Evolutionary conservation across 2,329 filamentous ascomycete genomes (phyloP).

Genomic region (Cercospora zeina): DNA sequence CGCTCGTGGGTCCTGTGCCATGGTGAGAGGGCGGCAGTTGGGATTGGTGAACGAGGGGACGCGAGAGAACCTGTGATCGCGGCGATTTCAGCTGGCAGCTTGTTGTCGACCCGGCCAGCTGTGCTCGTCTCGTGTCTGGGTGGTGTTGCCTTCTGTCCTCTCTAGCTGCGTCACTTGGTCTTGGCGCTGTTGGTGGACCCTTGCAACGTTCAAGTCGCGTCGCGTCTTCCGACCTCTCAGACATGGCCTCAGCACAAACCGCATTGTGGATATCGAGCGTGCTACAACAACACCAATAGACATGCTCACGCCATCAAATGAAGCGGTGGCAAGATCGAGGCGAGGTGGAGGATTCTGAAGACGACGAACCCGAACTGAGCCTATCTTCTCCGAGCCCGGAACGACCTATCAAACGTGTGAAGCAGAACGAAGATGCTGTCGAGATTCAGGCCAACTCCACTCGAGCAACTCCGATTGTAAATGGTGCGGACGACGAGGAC

Average conservation of each 20-base stretch:
- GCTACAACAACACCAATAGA: conserved; percentile 12
- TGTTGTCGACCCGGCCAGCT: conserved; percentile 5
- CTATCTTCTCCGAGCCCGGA: conserved; percentile 27
- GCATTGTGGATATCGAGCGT: background rate
- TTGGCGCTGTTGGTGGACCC: conserved; percentile 9
- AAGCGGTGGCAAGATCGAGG: conserved; percentile 52
- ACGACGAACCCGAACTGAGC: conserved; percentile 45
- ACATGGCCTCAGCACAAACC: background rate
- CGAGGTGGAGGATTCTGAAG: conserved; percentile 55
- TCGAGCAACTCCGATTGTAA: background rate
- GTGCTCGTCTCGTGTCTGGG: background rate
- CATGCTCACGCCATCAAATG: conserved; percentile 43
- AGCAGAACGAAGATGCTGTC: conserved; percentile 13
- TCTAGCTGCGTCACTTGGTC: conserved; percentile 2
- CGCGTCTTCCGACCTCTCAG: conserved; percentile 6
- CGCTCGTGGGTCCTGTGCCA: conserved; percentile 76
- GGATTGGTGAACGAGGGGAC: background rate
- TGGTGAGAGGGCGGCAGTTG: conserved; percentile 40
- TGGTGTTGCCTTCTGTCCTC: background rate
- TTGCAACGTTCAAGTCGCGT: conserved; percentile 6
- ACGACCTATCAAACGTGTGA: conserved; percentile 30
- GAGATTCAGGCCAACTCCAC: background rate
- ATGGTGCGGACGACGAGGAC: conserved; percentile 6
- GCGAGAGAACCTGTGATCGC: background rate
- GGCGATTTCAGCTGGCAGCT: background rate